Evolutionary conservation across 116 monocot genomes (phyloP).

Genomic region (Iris pallida): DNA sequence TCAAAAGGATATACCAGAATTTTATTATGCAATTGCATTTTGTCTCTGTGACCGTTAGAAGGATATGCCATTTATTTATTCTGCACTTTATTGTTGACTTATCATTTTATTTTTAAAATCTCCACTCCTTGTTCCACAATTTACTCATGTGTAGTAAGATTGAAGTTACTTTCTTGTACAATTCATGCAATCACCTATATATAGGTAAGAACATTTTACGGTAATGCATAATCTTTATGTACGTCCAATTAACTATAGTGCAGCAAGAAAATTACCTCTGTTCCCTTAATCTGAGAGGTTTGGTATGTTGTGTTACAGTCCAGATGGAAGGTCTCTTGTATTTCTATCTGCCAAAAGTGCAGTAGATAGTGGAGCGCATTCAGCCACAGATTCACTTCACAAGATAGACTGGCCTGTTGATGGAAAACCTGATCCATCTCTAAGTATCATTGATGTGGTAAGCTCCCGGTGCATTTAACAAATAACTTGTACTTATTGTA

Average conservation of each 20-base stretch:
- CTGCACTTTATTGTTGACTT: neutral
- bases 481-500: no score
- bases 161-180: no score
- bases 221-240: neutral
- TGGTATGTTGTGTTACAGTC: constrained; percentile 43
- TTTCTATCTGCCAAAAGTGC: constrained; percentile 85
- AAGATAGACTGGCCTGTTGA: constrained; percentile 75
- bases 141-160: no score
- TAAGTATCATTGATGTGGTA: constrained; percentile 69
- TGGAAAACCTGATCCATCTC: constrained; percentile 31
- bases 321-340: constrained; percentile 84
- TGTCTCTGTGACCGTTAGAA: no score
- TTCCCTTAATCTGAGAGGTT: constrained; percentile 6
- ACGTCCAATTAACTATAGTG: neutral
- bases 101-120: neutral
- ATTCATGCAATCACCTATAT: no score
- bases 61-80: neutral
- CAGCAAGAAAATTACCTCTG: neutral
- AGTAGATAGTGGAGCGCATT: constrained; percentile 93
- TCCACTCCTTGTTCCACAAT: neutral
- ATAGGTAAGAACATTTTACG: neutral
- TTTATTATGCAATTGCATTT: no score
- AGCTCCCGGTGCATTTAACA: constrained; percentile 1
- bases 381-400: constrained; percentile 83
- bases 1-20: no score